phyloP scores from a whole-genome alignment of 1,139 yeast genomes.

The Magnusiomyces ingens region DNA sequence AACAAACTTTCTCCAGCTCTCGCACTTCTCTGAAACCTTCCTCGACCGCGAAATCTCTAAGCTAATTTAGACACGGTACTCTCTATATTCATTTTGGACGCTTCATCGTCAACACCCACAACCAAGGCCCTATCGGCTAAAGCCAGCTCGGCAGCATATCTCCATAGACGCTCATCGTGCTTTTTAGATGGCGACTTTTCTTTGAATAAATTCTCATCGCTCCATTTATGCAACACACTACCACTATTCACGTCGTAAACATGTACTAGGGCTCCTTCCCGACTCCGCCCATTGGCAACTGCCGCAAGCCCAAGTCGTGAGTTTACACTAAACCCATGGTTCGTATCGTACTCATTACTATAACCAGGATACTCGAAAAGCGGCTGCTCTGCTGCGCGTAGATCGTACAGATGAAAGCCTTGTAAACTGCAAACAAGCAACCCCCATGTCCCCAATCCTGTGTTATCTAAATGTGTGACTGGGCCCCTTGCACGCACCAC shows the following conservation, averaged over 20 bases:
- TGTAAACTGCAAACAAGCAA: no score
- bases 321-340: background rate
- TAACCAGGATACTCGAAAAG: background rate
- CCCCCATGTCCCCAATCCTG: no score
- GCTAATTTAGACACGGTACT: background rate
- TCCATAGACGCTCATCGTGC: no score
- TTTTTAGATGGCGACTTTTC: no score
- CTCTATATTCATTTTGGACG: background rate
- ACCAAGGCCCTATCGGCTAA: background rate
- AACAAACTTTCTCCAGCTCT: slow-evolving; percentile 63
- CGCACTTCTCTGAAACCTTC: slow-evolving; percentile 45
- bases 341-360: background rate
- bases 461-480: no score
- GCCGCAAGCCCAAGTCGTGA: background rate
- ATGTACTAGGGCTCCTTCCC: background rate
- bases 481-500: no score
- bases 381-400: background rate
- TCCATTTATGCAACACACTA: background rate
- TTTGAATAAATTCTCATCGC: no score
- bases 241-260: background rate
- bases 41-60: slow-evolving; percentile 3
- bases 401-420: background rate
- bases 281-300: background rate
- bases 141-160: background rate
- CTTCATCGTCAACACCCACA: background rate